Conservation (phyloP, 495 filamentous ascomycete genomes). For the Bacidia rubella region DNA sequence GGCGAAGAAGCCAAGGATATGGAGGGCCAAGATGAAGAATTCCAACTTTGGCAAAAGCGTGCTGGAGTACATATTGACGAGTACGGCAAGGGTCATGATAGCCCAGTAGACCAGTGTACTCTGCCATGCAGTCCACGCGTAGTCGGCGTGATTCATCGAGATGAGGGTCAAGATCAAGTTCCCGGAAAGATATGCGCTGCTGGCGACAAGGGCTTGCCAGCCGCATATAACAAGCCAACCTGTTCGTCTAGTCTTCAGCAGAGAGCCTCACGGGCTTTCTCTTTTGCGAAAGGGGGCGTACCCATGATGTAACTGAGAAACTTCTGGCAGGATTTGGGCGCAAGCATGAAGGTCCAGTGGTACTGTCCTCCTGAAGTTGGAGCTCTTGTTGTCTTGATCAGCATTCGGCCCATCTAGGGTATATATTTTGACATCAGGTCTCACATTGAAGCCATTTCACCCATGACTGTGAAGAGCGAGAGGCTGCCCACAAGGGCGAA, state of each 20-base stretch:
- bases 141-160: slow-evolving; percentile 27
- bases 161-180: slow-evolving; percentile 33
- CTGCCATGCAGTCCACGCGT: slow-evolving; percentile 32
- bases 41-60: slow-evolving; percentile 27
- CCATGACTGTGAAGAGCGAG: slow-evolving; percentile 23
- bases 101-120: slow-evolving; percentile 35
- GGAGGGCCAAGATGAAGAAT: slow-evolving; percentile 23
- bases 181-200: slow-evolving; percentile 23
- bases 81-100: slow-evolving; percentile 26
- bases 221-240: slow-evolving; percentile 26
- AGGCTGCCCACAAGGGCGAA: slow-evolving; percentile 27
- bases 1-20: slow-evolving; percentile 30
- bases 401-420: slow-evolving; percentile 1
- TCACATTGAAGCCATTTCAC: slow-evolving; percentile 27
- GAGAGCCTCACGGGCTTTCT: background rate
- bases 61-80: slow-evolving; percentile 31
- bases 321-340: slow-evolving; percentile 17
- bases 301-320: slow-evolving; percentile 22
- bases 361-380: slow-evolving; percentile 21
- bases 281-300: slow-evolving; percentile 6
- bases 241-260: slow-evolving; percentile 4
- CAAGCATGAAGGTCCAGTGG: slow-evolving; percentile 22
- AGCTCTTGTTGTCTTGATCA: slow-evolving; percentile 10
- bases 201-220: slow-evolving; percentile 25
- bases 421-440: background rate